Evolutionary conservation across 768 basidiomycete species (phyloP).

Genomic region (Trametes meyenii): DNA sequence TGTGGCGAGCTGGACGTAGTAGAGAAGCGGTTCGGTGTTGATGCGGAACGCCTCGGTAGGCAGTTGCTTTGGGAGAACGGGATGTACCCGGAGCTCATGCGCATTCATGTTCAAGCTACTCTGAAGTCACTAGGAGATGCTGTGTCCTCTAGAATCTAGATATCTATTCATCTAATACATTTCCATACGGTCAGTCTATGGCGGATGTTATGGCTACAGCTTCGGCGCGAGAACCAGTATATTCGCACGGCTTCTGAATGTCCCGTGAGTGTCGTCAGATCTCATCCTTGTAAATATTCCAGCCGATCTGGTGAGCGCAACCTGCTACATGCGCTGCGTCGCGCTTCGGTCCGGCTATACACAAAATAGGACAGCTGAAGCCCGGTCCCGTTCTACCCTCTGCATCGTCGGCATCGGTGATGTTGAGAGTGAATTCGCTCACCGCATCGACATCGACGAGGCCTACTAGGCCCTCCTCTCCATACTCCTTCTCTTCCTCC

Average conservation of each 20-base stretch:
- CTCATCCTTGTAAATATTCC: conserved; percentile 39
- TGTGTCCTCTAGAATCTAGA: background rate
- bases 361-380: conserved; percentile 37
- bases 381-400: background rate
- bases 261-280: conserved; percentile 14
- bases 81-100: conserved; percentile 12
- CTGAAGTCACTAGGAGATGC: too few species aligned
- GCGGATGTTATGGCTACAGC: conserved; percentile 4
- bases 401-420: conserved; percentile 6
- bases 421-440: conserved; percentile 30
- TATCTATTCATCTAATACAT: background rate
- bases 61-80: conserved; percentile 19
- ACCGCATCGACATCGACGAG: conserved; percentile 37
- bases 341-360: conserved; percentile 40
- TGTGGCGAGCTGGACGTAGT: conserved; percentile 22
- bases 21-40: conserved; percentile 19
- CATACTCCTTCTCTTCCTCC: conserved; percentile 28
- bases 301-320: conserved; percentile 42
- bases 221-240: background rate
- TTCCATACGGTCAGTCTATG: background rate
- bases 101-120: too few species aligned
- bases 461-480: conserved; percentile 32
- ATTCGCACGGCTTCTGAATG: too few species aligned
- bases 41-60: conserved; percentile 10
- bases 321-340: conserved; percentile 36